These are phyloP conservation scores for Suillus lakei DNA, from an alignment of 768 basidiomycete species.

Conservation along the genomic window DNA sequence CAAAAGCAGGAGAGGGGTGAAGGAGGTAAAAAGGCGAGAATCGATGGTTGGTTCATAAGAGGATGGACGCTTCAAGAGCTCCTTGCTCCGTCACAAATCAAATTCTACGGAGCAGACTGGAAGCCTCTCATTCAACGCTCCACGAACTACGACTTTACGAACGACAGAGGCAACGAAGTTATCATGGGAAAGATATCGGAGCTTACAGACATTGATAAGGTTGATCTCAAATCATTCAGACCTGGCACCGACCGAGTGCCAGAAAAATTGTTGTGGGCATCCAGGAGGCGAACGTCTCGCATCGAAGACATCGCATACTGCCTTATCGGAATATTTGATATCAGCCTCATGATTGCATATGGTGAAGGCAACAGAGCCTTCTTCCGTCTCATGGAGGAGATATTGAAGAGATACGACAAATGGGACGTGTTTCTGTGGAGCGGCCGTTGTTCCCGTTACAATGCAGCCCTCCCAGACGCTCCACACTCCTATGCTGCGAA, in stretches of 20 bases:
- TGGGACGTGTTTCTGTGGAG: constrained; percentile 14
- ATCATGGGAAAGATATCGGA: too few relatives aligned
- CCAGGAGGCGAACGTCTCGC: constrained; percentile 22
- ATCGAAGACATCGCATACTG: constrained; percentile 23
- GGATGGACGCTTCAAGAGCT: constrained; percentile 19
- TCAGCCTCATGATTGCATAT: constrained; percentile 18
- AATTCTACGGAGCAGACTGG: constrained; percentile 21
- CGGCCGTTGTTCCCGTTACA: constrained; percentile 8
- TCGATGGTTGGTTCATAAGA: constrained; percentile 19
- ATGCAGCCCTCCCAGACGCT: constrained; percentile 7
- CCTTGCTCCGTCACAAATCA: too few relatives aligned
- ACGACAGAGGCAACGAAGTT: not conserved
- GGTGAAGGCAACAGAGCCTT: constrained; percentile 23
- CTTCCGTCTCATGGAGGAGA: constrained; percentile 15
- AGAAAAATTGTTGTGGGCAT: constrained; percentile 23
- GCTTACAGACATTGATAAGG: too few relatives aligned
- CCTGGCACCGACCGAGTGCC: too few relatives aligned
- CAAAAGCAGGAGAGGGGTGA: not conserved
- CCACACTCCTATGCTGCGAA: constrained; percentile 7
- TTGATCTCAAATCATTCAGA: too few relatives aligned
- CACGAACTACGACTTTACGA: constrained; percentile 6
- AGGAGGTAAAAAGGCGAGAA: not conserved
- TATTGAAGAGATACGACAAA: constrained; percentile 11
- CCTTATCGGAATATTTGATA: constrained; percentile 21
- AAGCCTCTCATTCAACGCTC: constrained; percentile 7